A percentile compares a stretch with the other conserved stretches of the same genome.
Evolutionary conservation across 192 early-diverging fungal species (phyloP).

Genomic region (Entomortierella parvispora): DNA sequence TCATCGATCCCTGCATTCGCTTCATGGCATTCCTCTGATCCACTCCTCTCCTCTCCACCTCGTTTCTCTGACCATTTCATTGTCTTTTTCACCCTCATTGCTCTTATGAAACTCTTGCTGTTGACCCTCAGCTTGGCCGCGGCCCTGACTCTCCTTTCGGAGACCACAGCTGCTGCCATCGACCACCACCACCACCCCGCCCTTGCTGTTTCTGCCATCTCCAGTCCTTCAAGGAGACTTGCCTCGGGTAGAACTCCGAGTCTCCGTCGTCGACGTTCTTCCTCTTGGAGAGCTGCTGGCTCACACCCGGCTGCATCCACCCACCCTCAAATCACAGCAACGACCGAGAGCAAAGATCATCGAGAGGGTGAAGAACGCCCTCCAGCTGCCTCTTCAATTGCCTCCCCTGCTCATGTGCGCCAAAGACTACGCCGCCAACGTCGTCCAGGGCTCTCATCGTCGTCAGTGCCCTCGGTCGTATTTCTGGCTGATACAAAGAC

Average conservation of each 20-base stretch:
- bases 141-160: slow-evolving; percentile 18
- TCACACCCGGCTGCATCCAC: not conserved
- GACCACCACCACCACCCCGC: not conserved
- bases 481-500: not conserved
- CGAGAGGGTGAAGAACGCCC: not conserved
- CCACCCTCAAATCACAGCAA: not conserved
- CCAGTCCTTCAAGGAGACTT: not conserved
- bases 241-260: not conserved
- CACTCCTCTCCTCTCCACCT: not conserved
- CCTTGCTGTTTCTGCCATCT: no score
- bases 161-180: not conserved
- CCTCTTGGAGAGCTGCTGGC: not conserved
- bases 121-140: slow-evolving; percentile 13
- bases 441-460: not conserved
- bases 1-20: not conserved
- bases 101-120: slow-evolving; percentile 25
- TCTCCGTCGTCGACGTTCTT: not conserved
- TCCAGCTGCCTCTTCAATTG: not conserved
- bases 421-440: no score
- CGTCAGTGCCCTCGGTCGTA: not conserved
- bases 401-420: no score
- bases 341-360: not conserved
- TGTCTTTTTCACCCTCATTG: no score
- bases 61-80: not conserved
- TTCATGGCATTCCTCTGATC: no score